A percentile compares a stretch with the other conserved stretches of the same genome.
phyloP scores from a whole-genome alignment of 306 rosid species.

The Dalbergia cultrata region DNA sequence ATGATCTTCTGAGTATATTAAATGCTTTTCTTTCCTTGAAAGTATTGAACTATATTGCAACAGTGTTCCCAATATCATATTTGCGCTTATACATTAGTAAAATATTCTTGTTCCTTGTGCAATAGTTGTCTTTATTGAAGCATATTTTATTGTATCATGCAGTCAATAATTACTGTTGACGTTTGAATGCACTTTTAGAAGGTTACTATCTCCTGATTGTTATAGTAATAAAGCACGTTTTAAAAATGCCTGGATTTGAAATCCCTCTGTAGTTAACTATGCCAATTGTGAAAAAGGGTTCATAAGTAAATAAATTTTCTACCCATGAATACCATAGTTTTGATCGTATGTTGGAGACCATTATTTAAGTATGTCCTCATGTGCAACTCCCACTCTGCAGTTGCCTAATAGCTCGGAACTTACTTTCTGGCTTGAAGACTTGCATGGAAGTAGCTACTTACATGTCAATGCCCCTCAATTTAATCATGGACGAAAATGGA shows the following conservation, averaged over 20 bases:
- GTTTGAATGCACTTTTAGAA: neutral
- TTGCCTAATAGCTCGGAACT: slow-evolving; percentile 84
- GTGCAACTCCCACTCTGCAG: slow-evolving; percentile 57
- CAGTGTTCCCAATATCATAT: neutral
- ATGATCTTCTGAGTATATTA: neutral
- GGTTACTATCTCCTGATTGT: neutral
- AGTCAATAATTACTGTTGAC: slow-evolving; percentile 2
- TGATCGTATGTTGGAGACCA: neutral
- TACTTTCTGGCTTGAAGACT: slow-evolving; percentile 86
- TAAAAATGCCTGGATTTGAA: slow-evolving; percentile 2
- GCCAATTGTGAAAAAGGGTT: neutral
- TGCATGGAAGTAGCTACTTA: slow-evolving; percentile 79
- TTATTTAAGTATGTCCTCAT: slow-evolving; percentile 35
- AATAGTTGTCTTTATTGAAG: neutral
- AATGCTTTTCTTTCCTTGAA: neutral
- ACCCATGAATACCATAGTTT: neutral
- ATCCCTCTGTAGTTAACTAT: neutral
- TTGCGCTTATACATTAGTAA: neutral
- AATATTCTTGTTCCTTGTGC: neutral
- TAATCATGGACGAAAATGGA: slow-evolving; percentile 56
- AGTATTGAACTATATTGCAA: neutral
- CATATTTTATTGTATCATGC: neutral
- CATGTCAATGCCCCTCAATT: slow-evolving; percentile 65
- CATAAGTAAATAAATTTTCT: neutral
- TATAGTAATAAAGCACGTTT: neutral